Evolutionary conservation across 2,329 filamentous ascomycete genomes (phyloP), one percentile per base, ranked within the genome.

Genomic region (Eutypa lata): DNA sequence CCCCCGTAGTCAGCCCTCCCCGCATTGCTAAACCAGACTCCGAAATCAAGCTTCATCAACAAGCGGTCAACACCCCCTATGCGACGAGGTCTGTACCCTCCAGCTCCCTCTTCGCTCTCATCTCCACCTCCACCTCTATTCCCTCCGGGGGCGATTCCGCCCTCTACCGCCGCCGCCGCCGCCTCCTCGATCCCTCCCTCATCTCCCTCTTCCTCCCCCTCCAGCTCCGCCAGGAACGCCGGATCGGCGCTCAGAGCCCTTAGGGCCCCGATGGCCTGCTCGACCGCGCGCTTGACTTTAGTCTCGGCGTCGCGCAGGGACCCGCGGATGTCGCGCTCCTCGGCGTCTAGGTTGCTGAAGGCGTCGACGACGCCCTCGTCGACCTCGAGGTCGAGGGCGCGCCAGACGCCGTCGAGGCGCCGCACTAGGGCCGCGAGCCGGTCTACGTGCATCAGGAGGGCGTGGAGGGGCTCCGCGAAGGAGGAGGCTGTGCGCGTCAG

Each of bases 41-140:
- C 82, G 68, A 84, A 84, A 65, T 96, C 91, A 62, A 97, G 74
- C 75, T 96, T 96, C 90, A 96, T 96, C 66, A 97, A 71, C 66
- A 97, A 71, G 53, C 89, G 79, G 73, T 96, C 91, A 45, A 97
- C 84, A 1, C 91, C 89, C 0, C 90, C 90, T 3, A 90, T 82
- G 55, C 88, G 84, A 56, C 83, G 80, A 1, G 90, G 88, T 28
- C 86, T 78, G 67, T 90, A 96, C 56, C 71, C 71, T 14, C 13
- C n/a, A 16, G 14, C 22, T 43, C 16, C 42, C 21, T 11, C 42
- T 6, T 55, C 52, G 18, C 51, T 55, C 31, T 66, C 67, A 31
- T 68, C 69, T 22, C 47, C 52, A 31, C 49, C 60, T 3, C 31
- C 31, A 14, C 31, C 31, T n/a, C n/a, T n/a, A n/a, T n/a, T n/a